Conservation (phyloP, 1,284 basidiomycete species). For the Mycosarcoma maydis region DNA sequence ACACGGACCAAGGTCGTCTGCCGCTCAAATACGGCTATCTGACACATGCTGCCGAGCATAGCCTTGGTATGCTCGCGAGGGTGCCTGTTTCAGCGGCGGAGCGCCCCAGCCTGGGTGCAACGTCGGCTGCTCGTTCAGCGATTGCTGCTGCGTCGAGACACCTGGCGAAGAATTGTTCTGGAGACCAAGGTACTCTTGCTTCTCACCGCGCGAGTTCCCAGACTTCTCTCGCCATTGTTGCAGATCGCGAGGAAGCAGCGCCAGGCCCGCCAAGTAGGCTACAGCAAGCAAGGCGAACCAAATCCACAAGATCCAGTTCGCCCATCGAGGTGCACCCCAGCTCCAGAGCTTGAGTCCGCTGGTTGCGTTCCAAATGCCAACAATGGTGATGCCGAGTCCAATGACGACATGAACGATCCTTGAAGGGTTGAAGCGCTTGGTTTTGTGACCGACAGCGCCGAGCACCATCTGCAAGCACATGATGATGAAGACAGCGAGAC, state of each 20-base stretch:
- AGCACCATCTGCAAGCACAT: slow-evolving; percentile 73
- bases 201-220: slow-evolving; percentile 2
- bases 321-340: slow-evolving; percentile 33
- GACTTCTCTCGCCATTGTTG: slow-evolving; percentile 15
- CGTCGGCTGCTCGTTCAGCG: slow-evolving; percentile 6
- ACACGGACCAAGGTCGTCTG: no score
- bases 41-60: slow-evolving; percentile 14
- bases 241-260: slow-evolving; percentile 42
- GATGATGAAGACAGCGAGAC: slow-evolving; percentile 74
- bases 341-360: slow-evolving; percentile 47
- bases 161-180: slow-evolving; percentile 9
- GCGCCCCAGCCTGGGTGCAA: slow-evolving; percentile 21
- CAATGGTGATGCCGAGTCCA: slow-evolving; percentile 35
- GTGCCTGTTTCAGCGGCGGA: slow-evolving; percentile 10
- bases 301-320: slow-evolving; percentile 42
- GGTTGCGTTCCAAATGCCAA: slow-evolving; percentile 44
- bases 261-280: slow-evolving; percentile 44
- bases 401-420: slow-evolving; percentile 47
- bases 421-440: slow-evolving; percentile 39
- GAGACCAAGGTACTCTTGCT: slow-evolving; percentile 19
- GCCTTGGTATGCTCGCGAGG: slow-evolving; percentile 16
- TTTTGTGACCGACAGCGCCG: slow-evolving; percentile 73
- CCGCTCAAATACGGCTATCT: slow-evolving; percentile 15
- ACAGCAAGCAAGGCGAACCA: slow-evolving; percentile 41
- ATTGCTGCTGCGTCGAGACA: slow-evolving; percentile 20